Base-by-base conservation (phyloP, 805 yeast genomes). In the Yarrowia sp. region DNA sequence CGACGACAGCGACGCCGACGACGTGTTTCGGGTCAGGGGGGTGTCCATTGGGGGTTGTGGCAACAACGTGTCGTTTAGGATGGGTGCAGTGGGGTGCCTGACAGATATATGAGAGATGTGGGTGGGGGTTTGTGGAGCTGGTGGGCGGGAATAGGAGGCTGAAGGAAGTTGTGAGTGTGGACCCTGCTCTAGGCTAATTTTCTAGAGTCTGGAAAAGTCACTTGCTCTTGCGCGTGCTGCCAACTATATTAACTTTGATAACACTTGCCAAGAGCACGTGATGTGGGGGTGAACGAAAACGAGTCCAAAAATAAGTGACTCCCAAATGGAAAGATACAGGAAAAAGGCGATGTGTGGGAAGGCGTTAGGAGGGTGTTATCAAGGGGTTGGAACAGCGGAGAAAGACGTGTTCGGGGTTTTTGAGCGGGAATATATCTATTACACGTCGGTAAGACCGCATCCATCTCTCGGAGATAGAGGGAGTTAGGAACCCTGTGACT, bases 1-100 rank as follows among this genome's bases (percentile, higher is more conserved):
- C 44, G 66, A 61, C 43, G 66, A 61, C 53, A 61, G 36, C 20
- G 66, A 61, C 46, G 66, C 66, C 15, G 66, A 46, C 20, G 66
- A 61, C 36, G 42, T 46, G 44, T 58, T 58, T 17, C 64, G 49
- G 0, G 64, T 43, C 50, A 58, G 40, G 24, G 64, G 64, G n/a
- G 64, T 55, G 24, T 55, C 64, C 64, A 58, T 40, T 15, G 63
- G 17, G 63, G 38, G 50, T 46, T 46, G 50, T 24, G 50, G 50
- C 50, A 46, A 46, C 50, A 24, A 20, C 50, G 50, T 46, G 34
- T 46, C 34, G 50, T 46, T 19, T 20, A 19, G 6, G 24, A 12
- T 10, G 38, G 38, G 38, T 36, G 13, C 13, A 9, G 13, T 36
- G 38, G 38, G 38, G 38, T 9, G 30, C 30, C 30, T 24, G 30